Conservation (phyloP, 805 yeast species). For the Candida silvicultrix region DNA sequence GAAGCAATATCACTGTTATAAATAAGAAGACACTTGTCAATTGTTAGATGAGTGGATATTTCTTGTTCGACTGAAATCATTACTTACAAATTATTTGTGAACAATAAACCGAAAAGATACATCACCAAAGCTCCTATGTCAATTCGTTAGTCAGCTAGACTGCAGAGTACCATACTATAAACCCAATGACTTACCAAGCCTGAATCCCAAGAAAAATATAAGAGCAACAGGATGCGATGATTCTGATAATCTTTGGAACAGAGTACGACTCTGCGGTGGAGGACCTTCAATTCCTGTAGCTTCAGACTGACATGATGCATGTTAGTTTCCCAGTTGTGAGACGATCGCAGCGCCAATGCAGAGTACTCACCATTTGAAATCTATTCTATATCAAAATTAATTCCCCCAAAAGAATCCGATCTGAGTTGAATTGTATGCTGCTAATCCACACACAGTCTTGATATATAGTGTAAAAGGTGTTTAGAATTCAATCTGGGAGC, state of each 20-base stretch:
- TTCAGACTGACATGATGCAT: conserved; percentile 10
- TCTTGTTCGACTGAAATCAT: not conserved
- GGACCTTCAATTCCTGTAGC: conserved; percentile 1
- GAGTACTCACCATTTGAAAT: too few relatives aligned
- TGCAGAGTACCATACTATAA: too few relatives aligned
- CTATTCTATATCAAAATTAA: too few relatives aligned
- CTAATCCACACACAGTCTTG: too few relatives aligned
- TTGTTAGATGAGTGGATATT: conserved; percentile 2
- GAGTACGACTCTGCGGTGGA: conserved; percentile 16
- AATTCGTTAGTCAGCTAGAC: conserved; percentile 1
- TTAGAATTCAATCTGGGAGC: not conserved
- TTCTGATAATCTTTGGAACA: conserved; percentile 46
- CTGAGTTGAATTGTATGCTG: too few relatives aligned
- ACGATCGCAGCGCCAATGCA: too few relatives aligned
- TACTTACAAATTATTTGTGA: conserved; percentile 50
- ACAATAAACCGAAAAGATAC: conserved; percentile 65
- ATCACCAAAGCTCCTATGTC: conserved; percentile 46
- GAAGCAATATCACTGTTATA: conserved; percentile 65
- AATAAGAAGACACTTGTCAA: conserved; percentile 55
- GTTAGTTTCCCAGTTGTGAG: too few relatives aligned
- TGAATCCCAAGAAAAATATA: conserved; percentile 52
- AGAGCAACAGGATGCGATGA: conserved; percentile 84
- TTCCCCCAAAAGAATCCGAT: too few relatives aligned
- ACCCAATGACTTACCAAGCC: conserved; percentile 36
- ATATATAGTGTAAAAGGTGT: too few relatives aligned